Evolutionary conservation across 176 grass and related monocot genomes (phyloP), one percentile per base, ranked within the genome.

Genomic region (Musa itinerans): DNA sequence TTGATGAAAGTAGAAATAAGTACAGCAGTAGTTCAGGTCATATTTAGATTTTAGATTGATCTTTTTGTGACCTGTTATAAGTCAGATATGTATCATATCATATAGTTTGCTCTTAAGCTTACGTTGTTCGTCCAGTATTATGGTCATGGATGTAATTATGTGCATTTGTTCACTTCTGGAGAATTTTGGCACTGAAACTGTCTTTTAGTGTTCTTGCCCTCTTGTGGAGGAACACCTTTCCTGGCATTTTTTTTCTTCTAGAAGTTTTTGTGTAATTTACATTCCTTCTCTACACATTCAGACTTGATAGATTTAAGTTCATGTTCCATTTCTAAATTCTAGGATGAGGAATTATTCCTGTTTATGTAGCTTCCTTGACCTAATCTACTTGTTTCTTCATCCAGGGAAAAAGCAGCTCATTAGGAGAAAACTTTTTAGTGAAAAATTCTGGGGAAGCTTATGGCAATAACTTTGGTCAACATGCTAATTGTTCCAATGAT

Each of bases 341-440:
- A 43, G 3, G 20, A 20, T 50, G 19, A 9, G 34, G 16, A 8
- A 3, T 54, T 2, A 15, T 52, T 20, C 19, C 34, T n/a, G 2
- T 21, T 21, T 24, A 8, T 25, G 15, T 22, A 54, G 13, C 11
- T 57, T 29, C 25, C 4, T 54, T 55, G 9, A 2, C 2, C 56
- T 74, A 55, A 16, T 57, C 11, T 13, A 16, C 23, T 74, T 57
- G 10, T 15, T 53, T 73, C n/a, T 22, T 85, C 10, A 14, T 89
- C 77, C 84, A 98, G 94, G 78, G 81, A 76, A 68, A 85, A 78
- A 93, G 58, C 82, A 93, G 80, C 80, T 93, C 76, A 34, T 79
- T 98, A 53, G 87, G 85, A 73, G 86, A 76, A 76, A 98, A 89
- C 67, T 84, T 98, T 89, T 89, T 83, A 76, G 48, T 48, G 71